Evolutionary conservation across 768 basidiomycete species (phyloP).

Genomic region (Harrya chromipes): DNA sequence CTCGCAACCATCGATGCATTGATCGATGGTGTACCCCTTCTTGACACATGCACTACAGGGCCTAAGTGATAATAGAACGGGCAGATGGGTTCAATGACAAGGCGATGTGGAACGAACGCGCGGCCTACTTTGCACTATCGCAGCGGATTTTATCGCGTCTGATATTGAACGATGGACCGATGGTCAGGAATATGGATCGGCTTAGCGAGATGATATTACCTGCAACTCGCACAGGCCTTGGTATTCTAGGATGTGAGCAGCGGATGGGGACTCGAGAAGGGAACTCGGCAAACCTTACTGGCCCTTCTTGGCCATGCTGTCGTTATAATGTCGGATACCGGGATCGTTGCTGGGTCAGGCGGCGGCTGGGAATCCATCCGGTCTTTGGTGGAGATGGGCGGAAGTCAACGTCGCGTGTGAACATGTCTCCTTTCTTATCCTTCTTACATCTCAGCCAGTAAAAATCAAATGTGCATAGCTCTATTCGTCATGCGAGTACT

Average conservation of each 20-base stretch:
- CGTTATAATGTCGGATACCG: constrained; percentile 51
- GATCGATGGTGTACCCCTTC: constrained; percentile 49
- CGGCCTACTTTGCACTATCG: constrained; percentile 47
- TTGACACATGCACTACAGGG: constrained; percentile 59
- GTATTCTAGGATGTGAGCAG: constrained; percentile 10
- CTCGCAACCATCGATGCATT: constrained; percentile 62
- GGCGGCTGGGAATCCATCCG: constrained; percentile 35
- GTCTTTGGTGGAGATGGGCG: constrained; percentile 26
- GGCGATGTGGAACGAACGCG: background rate
- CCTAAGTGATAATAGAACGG: constrained; percentile 27
- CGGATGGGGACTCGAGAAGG: constrained; percentile 1
- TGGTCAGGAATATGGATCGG: background rate
- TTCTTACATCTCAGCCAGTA: background rate
- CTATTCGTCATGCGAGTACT: too few species aligned
- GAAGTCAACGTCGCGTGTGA: constrained; percentile 28
- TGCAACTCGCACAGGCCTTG: constrained; percentile 61
- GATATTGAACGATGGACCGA: background rate
- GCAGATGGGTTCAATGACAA: constrained; percentile 1
- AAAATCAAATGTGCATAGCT: too few species aligned
- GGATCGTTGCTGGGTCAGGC: constrained; percentile 35
- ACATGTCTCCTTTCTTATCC: constrained; percentile 27
- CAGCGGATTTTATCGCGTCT: constrained; percentile 65
- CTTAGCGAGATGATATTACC: constrained; percentile 28
- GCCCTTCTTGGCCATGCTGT: constrained; percentile 50
- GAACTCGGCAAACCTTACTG: constrained; percentile 41